These are phyloP conservation scores for Wickerhamiella kurtzmanii DNA, from an alignment of 805 yeast genomes.

Conservation along the genomic window DNA sequence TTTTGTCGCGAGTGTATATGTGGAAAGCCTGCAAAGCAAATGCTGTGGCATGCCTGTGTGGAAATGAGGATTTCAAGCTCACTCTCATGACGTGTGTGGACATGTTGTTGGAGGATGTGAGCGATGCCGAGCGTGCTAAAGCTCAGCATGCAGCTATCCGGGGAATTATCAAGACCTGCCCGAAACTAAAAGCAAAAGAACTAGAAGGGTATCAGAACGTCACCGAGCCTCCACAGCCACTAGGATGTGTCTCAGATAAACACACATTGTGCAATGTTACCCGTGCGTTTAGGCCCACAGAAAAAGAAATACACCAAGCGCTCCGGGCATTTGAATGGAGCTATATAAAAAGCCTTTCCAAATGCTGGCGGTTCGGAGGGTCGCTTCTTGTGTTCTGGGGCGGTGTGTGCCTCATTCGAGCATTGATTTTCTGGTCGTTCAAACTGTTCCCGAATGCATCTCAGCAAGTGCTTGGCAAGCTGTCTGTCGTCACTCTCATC, in stretches of 20 bases:
- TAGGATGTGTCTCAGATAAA: not conserved
- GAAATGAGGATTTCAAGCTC: not conserved
- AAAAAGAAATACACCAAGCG: not conserved
- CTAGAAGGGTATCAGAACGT: not conserved
- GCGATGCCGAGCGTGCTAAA: not conserved
- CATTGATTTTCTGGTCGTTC: not conserved
- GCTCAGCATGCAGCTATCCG: not conserved
- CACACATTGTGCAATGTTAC: not conserved
- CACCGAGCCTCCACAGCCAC: not conserved
- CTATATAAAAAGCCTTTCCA: not conserved
- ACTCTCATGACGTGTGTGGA: not conserved
- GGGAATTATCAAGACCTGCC: not conserved
- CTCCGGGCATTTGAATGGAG: not conserved
- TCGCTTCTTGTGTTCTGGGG: slow-evolving; percentile 14
- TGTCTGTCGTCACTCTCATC: not conserved
- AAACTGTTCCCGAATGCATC: slow-evolving; percentile 4
- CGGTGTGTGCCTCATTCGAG: slow-evolving; percentile 7
- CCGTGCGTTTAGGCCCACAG: not conserved
- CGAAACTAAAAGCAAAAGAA: not conserved
- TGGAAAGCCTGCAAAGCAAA: not conserved
- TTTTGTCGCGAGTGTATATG: not conserved
- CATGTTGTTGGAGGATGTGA: not conserved
- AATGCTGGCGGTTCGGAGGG: slow-evolving; percentile 6
- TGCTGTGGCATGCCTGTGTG: not conserved
- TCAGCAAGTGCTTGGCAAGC: not conserved